phyloP scores from a whole-genome alignment of 192 early-diverging fungal species.

The Rhizophagus prolifer region DNA sequence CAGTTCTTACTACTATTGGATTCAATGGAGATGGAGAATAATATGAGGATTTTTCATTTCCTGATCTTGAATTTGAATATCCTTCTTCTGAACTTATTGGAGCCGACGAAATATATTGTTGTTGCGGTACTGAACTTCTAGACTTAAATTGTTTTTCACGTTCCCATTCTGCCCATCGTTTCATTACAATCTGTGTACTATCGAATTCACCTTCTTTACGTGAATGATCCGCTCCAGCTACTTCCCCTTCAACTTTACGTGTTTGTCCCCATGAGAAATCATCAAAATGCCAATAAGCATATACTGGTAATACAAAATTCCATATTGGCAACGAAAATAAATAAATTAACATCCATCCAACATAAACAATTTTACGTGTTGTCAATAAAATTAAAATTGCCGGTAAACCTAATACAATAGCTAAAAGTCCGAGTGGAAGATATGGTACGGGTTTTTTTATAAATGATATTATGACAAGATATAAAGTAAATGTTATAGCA shows the following conservation, averaged over 20 bases:
- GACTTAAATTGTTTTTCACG: constrained; percentile 39
- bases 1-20: no score
- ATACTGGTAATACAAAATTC: constrained; percentile 76
- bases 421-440: constrained; percentile 69
- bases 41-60: background rate
- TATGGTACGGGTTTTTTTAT: constrained; percentile 45
- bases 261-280: constrained; percentile 88
- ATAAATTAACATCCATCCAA: constrained; percentile 85
- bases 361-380: constrained; percentile 73
- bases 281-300: constrained; percentile 87
- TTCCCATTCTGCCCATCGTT: constrained; percentile 79
- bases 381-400: constrained; percentile 81
- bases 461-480: constrained; percentile 71
- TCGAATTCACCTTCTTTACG: constrained; percentile 73
- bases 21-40: background rate
- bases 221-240: constrained; percentile 54
- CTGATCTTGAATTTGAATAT: background rate
- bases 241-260: constrained; percentile 63
- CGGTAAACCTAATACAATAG: constrained; percentile 72
- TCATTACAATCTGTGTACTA: constrained; percentile 71
- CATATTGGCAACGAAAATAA: constrained; percentile 70
- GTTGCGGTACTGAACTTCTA: background rate
- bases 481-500: constrained; percentile 84
- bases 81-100: background rate
- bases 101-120: background rate